phyloP scores from a whole-genome alignment of 257 asterid genomes.

The Salvia miltiorrhiza region DNA sequence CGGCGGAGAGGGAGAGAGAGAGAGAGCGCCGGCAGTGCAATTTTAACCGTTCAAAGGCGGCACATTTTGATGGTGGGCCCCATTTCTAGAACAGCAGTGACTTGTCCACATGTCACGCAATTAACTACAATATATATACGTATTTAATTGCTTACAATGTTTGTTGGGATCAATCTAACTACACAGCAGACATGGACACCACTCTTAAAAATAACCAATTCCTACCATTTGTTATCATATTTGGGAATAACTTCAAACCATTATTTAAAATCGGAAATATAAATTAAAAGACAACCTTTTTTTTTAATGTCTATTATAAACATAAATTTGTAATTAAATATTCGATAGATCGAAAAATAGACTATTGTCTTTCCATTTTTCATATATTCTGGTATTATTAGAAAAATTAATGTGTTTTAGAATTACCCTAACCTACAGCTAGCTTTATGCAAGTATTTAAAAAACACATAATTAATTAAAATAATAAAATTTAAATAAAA shows the following conservation, averaged over 20 bases:
- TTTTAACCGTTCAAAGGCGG: background rate
- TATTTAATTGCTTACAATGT: background rate
- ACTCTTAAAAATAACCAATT: constrained; percentile 14
- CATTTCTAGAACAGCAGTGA: constrained; percentile 10
- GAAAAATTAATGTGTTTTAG: too few species aligned
- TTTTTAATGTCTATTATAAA: background rate
- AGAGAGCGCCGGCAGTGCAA: background rate
- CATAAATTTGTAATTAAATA: background rate
- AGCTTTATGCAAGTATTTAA: too few species aligned
- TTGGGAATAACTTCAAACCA: background rate
- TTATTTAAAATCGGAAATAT: background rate
- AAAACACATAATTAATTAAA: too few species aligned
- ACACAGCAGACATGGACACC: constrained; percentile 18
- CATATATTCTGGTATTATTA: too few species aligned
- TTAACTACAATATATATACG: too few species aligned
- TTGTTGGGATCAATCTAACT: background rate
- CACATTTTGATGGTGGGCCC: constrained; percentile 8
- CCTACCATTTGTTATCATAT: background rate
- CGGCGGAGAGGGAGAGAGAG: background rate
- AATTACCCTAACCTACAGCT: too few species aligned
- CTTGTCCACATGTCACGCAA: constrained; percentile 10
- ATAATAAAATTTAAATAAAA: too few species aligned
- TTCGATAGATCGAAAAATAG: background rate
- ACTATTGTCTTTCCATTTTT: background rate
- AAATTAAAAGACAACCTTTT: too few species aligned